phyloP scores from a whole-genome alignment of 345 rosid species.

The Adansonia digitata region DNA sequence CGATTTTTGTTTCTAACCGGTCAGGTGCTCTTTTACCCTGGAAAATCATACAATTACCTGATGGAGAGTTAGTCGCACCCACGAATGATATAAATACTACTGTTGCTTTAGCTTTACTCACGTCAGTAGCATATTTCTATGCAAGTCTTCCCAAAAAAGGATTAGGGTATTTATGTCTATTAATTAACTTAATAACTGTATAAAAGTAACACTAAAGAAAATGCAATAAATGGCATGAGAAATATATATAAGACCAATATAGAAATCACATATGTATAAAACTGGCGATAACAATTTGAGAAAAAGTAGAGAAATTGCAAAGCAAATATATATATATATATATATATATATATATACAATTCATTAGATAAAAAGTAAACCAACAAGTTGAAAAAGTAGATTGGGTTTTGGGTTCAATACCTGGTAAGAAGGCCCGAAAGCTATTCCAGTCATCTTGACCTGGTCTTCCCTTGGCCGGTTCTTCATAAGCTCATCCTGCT shows the following conservation, averaged over 20 bases:
- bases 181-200: background rate
- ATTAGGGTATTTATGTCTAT: background rate
- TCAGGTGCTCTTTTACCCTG: background rate
- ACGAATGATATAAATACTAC: conserved; percentile 21
- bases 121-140: background rate
- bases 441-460: conserved; percentile 79
- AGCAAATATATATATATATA: background rate
- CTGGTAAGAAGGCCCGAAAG: conserved; percentile 94
- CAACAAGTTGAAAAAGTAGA: background rate
- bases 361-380: conserved; percentile 14
- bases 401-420: conserved; percentile 27
- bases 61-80: conserved; percentile 8
- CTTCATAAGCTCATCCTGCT: conserved; percentile 94
- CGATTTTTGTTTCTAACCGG: background rate
- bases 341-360: background rate
- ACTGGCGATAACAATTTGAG: background rate
- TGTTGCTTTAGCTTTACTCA: background rate
- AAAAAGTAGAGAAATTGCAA: background rate
- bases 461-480: conserved; percentile 87
- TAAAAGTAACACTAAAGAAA: background rate
- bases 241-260: background rate
- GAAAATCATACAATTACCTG: no score
- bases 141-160: background rate
- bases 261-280: background rate
- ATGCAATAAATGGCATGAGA: background rate